Conservation (phyloP, 371 early-diverging fungal genomes). For the Choanephora cucurbitarum region DNA sequence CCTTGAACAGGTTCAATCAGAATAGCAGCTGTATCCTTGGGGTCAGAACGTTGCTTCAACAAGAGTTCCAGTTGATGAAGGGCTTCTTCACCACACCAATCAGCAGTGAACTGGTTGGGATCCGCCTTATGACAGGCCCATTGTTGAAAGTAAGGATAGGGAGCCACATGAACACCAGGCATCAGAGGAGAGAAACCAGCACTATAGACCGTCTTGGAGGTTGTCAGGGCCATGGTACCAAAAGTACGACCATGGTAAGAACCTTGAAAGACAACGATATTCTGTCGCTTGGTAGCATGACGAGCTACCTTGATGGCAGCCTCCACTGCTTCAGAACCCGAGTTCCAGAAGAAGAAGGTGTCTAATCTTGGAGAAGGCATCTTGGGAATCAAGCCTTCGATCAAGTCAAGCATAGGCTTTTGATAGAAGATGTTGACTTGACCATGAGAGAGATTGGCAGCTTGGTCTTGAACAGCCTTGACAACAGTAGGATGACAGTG, state of each 20-base stretch:
- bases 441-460: constrained; percentile 51
- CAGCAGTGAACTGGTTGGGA: constrained; percentile 38
- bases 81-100: constrained; percentile 51
- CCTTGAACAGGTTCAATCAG: constrained; percentile 83
- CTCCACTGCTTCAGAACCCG: constrained; percentile 64
- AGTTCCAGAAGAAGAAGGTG: constrained; percentile 62
- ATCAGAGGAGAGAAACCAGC: constrained; percentile 57
- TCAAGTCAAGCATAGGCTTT: constrained; percentile 59
- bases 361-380: constrained; percentile 54
- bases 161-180: constrained; percentile 58
- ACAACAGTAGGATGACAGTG: constrained; percentile 61
- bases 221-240: constrained; percentile 60
- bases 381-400: constrained; percentile 41
- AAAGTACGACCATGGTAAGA: constrained; percentile 64
- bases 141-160: constrained; percentile 56
- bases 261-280: constrained; percentile 56
- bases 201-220: constrained; percentile 58
- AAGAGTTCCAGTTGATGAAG: constrained; percentile 51
- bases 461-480: constrained; percentile 63
- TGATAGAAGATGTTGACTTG: constrained; percentile 60
- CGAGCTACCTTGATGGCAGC: constrained; percentile 59
- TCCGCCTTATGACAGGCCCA: constrained; percentile 48
- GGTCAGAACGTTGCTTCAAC: constrained; percentile 52
- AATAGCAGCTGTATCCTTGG: constrained; percentile 68
- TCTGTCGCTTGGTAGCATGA: constrained; percentile 59